Evolutionary conservation across 257 asterid genomes (phyloP).

Genomic region (Nyctanthes arbortristis): DNA sequence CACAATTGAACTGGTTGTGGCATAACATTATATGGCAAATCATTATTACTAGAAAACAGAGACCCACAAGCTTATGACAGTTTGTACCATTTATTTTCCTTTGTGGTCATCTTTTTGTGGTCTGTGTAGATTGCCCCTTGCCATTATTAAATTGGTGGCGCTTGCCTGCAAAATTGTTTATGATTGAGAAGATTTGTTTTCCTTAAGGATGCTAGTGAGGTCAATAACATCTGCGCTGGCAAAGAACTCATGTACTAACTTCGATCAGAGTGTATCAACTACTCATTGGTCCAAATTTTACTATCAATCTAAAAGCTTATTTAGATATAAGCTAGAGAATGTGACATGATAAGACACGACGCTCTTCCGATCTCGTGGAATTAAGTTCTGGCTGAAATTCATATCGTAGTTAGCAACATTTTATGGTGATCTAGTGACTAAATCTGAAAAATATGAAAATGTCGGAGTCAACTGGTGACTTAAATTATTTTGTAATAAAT

Average conservation of each 20-base stretch:
- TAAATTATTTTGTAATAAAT: too few relatives aligned
- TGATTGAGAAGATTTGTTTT: background rate
- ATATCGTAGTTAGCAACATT: too few relatives aligned
- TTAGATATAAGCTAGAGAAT: background rate
- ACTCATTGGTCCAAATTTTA: background rate
- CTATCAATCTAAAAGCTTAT: background rate
- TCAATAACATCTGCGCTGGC: background rate
- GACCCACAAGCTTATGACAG: background rate
- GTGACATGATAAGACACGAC: background rate
- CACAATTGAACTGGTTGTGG: background rate
- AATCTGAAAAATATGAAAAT: too few relatives aligned
- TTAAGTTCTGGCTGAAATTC: too few relatives aligned
- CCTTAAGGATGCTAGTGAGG: background rate
- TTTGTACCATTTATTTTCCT: background rate
- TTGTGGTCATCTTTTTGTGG: background rate
- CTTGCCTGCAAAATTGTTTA: background rate
- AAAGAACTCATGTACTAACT: background rate
- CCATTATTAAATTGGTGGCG: background rate
- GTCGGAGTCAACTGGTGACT: too few relatives aligned
- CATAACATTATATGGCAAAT: background rate
- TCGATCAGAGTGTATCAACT: background rate
- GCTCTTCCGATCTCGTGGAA: too few relatives aligned
- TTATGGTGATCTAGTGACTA: too few relatives aligned
- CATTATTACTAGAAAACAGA: background rate
- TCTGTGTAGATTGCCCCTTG: background rate